These are phyloP conservation scores for Coffea eugenioides DNA, from an alignment of 257 asterid genomes.

Conservation along the genomic window DNA sequence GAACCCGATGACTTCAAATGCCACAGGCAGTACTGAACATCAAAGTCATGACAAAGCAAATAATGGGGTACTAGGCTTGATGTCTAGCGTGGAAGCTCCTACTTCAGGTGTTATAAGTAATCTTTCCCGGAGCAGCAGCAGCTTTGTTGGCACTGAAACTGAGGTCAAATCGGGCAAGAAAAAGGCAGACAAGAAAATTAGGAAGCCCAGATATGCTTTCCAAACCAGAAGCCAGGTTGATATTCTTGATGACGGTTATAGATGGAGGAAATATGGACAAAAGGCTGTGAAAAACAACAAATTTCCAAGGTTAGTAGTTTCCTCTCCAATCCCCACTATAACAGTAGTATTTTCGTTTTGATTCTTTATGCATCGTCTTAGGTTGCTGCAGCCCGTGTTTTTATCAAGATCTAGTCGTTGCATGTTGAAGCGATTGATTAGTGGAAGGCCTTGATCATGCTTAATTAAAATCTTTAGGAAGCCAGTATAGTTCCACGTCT, in stretches of 20 bases:
- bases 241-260: constrained; percentile 45
- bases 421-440: neutral
- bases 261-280: constrained; percentile 50
- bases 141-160: constrained; percentile 13
- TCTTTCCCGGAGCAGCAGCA: constrained; percentile 12
- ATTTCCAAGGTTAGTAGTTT: constrained; percentile 34
- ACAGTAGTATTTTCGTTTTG: neutral
- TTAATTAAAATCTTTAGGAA: neutral
- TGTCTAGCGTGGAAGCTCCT: constrained; percentile 18
- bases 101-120: constrained; percentile 15
- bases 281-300: constrained; percentile 46
- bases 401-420: neutral
- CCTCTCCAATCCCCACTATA: neutral
- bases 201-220: constrained; percentile 37
- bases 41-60: neutral
- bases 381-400: neutral
- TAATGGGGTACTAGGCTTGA: constrained; percentile 17
- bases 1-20: constrained; percentile 10
- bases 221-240: constrained; percentile 45
- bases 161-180: constrained; percentile 31
- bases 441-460: neutral
- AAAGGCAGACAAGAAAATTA: constrained; percentile 24
- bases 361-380: neutral
- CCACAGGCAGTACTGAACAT: neutral
- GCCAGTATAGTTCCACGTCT: neutral